These are phyloP conservation scores for Scytalidium lignicola DNA, from an alignment of 2,329 filamentous ascomycete species.

Conservation along the genomic window DNA sequence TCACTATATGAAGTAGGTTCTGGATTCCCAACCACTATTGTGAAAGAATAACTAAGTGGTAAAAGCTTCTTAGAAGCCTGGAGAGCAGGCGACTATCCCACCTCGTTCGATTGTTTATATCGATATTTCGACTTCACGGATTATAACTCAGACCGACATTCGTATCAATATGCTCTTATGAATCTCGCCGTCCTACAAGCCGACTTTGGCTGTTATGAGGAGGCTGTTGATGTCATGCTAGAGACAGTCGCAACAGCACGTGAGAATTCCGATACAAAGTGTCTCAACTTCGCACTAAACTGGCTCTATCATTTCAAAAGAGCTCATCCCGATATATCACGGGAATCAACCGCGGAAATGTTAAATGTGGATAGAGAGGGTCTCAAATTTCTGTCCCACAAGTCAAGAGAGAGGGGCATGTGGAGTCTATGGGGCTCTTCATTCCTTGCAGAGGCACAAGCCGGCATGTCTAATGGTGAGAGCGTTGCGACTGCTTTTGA, in stretches of 20 bases:
- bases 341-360: conserved; percentile 62
- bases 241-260: conserved; percentile 92
- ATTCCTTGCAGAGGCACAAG: conserved; percentile 78
- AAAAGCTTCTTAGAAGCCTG: conserved; percentile 82
- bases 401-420: conserved; percentile 81
- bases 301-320: conserved; percentile 96
- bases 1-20: conserved; percentile 66
- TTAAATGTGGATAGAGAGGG: conserved; percentile 76
- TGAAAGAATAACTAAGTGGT: conserved; percentile 7
- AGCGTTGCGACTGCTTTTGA: conserved; percentile 63
- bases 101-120: conserved; percentile 85
- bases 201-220: conserved; percentile 86
- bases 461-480: conserved; percentile 68
- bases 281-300: conserved; percentile 89
- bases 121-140: conserved; percentile 97
- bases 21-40: too few relatives aligned
- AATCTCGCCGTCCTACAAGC: conserved; percentile 91
- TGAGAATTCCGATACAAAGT: conserved; percentile 87
- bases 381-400: conserved; percentile 75
- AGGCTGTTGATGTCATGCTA: conserved; percentile 90
- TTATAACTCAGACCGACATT: conserved; percentile 74
- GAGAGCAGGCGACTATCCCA: conserved; percentile 84
- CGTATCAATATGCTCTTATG: conserved; percentile 92
- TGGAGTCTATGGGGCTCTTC: conserved; percentile 81
- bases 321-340: conserved; percentile 71